These are phyloP conservation scores for Scutellaria minor DNA, from an alignment of 257 asterid species.

Conservation along the genomic window DNA sequence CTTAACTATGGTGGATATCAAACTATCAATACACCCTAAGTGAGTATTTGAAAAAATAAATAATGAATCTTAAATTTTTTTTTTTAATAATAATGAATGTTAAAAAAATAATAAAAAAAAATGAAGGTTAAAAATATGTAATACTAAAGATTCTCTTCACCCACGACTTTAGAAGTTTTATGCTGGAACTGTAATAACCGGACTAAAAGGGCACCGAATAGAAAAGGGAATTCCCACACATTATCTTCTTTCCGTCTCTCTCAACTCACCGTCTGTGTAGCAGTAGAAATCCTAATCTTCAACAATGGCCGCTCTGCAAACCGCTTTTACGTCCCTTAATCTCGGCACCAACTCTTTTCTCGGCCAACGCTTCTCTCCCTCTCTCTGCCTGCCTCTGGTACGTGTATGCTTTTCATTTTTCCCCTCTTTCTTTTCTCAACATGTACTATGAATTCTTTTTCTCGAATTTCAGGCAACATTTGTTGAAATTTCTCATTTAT, in stretches of 20 bases:
- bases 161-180: background rate
- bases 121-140: background rate
- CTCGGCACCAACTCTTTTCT: slow-evolving; percentile 70
- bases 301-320: slow-evolving; percentile 68
- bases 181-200: slow-evolving; percentile 41
- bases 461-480: background rate
- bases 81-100: background rate
- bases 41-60: too few relatives aligned
- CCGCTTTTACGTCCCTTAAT: slow-evolving; percentile 70
- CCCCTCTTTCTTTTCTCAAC: background rate
- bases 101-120: too few relatives aligned
- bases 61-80: too few relatives aligned
- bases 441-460: background rate
- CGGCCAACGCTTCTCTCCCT: slow-evolving; percentile 66
- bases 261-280: slow-evolving; percentile 19
- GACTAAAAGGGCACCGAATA: slow-evolving; percentile 23
- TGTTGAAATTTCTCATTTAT: background rate
- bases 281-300: slow-evolving; percentile 33
- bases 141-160: too few relatives aligned
- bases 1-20: too few relatives aligned
- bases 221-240: slow-evolving; percentile 20
- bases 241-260: slow-evolving; percentile 41
- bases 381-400: slow-evolving; percentile 61
- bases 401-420: slow-evolving; percentile 9
- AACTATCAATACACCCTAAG: too few relatives aligned